Evolutionary conservation across 805 yeast genomes (phyloP).

Genomic region (Ogataea angusta): DNA sequence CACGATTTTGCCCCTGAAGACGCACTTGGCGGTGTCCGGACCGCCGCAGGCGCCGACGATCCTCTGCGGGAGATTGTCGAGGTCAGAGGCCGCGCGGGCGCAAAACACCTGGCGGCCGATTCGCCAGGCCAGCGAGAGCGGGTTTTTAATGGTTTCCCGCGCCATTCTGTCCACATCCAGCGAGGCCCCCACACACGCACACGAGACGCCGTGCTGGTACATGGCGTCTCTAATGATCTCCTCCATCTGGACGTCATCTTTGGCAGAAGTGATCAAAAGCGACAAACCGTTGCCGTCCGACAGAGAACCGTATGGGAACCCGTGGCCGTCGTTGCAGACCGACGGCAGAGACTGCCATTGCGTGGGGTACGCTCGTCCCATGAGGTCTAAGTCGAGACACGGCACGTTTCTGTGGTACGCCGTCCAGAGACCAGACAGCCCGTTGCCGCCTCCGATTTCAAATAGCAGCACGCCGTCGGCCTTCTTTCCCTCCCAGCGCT

Average conservation of each 20-base stretch:
- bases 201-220: slow-evolving; percentile 39
- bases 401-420: slow-evolving; percentile 18
- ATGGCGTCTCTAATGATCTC: slow-evolving; percentile 39
- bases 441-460: slow-evolving; percentile 46
- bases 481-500: slow-evolving; percentile 27
- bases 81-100: slow-evolving; percentile 34
- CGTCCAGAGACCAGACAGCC: slow-evolving; percentile 31
- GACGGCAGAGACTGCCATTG: slow-evolving; percentile 37
- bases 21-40: slow-evolving; percentile 27
- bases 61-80: slow-evolving; percentile 32
- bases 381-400: slow-evolving; percentile 39
- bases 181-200: slow-evolving; percentile 36
- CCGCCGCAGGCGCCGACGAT: slow-evolving; percentile 38
- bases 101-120: slow-evolving; percentile 40
- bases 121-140: slow-evolving; percentile 43
- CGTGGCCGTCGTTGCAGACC: slow-evolving; percentile 40
- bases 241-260: slow-evolving; percentile 35
- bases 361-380: slow-evolving; percentile 50
- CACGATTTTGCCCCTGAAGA: slow-evolving; percentile 41
- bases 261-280: slow-evolving; percentile 32
- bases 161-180: slow-evolving; percentile 32
- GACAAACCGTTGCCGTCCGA: slow-evolving; percentile 43
- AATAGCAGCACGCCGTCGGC: slow-evolving; percentile 35
- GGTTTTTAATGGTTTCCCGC: slow-evolving; percentile 30
- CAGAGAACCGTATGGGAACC: slow-evolving; percentile 40